Conservation (phyloP, 768 basidiomycete species). For the Plicaturopsis crispa region DNA sequence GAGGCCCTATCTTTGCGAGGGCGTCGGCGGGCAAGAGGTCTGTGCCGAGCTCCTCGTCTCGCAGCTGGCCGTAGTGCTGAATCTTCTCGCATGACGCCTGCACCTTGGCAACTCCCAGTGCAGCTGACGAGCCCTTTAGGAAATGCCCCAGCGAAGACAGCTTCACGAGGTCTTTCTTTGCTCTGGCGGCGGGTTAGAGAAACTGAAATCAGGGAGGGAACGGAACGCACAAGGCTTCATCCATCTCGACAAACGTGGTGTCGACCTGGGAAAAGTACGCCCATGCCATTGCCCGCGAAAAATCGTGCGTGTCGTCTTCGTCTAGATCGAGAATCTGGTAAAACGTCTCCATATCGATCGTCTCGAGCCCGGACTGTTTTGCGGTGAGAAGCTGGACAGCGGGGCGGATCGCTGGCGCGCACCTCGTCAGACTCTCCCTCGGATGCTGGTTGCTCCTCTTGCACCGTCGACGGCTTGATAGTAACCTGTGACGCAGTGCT, state of each 20-base stretch:
- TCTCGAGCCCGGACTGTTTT: slow-evolving; percentile 16
- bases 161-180: slow-evolving; percentile 46
- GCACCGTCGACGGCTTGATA: not conserved
- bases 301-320: slow-evolving; percentile 68
- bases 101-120: slow-evolving; percentile 78
- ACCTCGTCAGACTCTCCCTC: too few species aligned
- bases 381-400: too few species aligned
- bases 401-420: too few species aligned
- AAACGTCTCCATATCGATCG: slow-evolving; percentile 79
- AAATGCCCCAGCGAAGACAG: slow-evolving; percentile 85
- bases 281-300: slow-evolving; percentile 69
- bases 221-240: slow-evolving; percentile 61
- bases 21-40: slow-evolving; percentile 45
- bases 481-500: too few species aligned
- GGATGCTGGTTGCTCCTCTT: not conserved
- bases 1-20: slow-evolving; percentile 43
- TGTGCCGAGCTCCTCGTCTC: slow-evolving; percentile 44
- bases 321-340: slow-evolving; percentile 87
- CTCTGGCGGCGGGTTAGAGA: slow-evolving; percentile 25
- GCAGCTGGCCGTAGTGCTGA: slow-evolving; percentile 74
- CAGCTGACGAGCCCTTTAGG: slow-evolving; percentile 95
- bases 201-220: slow-evolving; percentile 5
- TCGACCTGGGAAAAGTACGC: slow-evolving; percentile 80
- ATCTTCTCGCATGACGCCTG: slow-evolving; percentile 85
- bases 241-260: slow-evolving; percentile 72